Evolutionary conservation across 2,329 filamentous ascomycete genomes (phyloP).

Genomic region (Aspergillus pseudoterreus): DNA sequence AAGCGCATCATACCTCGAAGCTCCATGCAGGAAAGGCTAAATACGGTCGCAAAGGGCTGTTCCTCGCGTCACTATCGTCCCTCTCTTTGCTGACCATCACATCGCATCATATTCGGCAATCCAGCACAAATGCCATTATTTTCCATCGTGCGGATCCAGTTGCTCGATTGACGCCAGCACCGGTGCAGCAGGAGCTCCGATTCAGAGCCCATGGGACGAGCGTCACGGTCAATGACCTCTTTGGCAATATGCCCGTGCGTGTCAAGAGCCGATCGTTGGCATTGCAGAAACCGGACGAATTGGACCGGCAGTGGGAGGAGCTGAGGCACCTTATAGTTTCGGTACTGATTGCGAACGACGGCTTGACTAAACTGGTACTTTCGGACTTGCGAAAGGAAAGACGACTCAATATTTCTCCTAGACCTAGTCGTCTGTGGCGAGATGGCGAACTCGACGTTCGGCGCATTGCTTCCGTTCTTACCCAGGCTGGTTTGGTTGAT

Average conservation of each 20-base stretch:
- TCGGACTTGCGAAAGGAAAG: conserved; percentile 48
- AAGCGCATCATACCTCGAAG: conserved; percentile 80
- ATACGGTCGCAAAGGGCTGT: conserved; percentile 69
- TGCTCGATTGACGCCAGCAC: conserved; percentile 60
- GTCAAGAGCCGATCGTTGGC: conserved; percentile 70
- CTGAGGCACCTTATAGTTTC: conserved; percentile 59
- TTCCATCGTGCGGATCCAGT: conserved; percentile 68
- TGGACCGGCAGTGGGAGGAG: conserved; percentile 62
- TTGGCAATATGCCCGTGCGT: conserved; percentile 85
- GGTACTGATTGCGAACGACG: conserved; percentile 68
- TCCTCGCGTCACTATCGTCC: conserved; percentile 71
- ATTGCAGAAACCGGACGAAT: conserved; percentile 49
- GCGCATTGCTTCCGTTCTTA: conserved; percentile 53
- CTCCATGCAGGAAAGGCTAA: conserved; percentile 44
- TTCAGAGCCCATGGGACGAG: conserved; percentile 66
- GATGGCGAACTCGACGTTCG: conserved; percentile 20
- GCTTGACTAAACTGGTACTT: conserved; percentile 55
- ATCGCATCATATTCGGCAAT: conserved; percentile 58
- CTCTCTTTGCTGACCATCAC: conserved; percentile 74
- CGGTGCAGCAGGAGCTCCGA: conserved; percentile 54
- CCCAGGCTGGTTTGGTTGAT: conserved; percentile 63
- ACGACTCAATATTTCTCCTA: conserved; percentile 31
- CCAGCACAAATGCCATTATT: conserved; percentile 58
- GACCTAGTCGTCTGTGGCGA: background rate
- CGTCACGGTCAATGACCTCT: conserved; percentile 73